Evolutionary conservation across 169 alveolate species (phyloP).

Genomic region (Eimeria acervulina): DNA sequence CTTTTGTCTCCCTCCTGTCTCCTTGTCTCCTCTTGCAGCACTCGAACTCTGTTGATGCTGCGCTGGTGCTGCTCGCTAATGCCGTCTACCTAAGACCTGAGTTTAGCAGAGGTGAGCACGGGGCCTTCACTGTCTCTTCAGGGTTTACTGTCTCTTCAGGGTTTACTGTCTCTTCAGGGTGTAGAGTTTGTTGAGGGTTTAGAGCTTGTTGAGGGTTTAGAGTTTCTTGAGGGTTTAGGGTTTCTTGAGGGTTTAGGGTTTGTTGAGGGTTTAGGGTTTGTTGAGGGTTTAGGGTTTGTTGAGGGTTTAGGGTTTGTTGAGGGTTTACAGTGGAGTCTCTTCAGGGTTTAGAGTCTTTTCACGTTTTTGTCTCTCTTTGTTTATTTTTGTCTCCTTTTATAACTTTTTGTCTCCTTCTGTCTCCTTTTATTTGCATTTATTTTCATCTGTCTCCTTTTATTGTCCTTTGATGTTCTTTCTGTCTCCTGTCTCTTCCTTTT

Average conservation of each 20-base stretch:
- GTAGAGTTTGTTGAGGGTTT: not conserved
- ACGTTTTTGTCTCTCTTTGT: not conserved
- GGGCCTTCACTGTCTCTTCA: not conserved
- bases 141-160: not conserved
- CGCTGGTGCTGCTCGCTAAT: constrained; percentile 26
- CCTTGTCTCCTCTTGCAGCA: not conserved
- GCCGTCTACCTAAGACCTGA: constrained; percentile 14
- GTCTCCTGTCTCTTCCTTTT: not conserved
- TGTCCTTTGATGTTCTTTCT: not conserved
- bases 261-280: not conserved
- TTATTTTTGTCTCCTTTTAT: no score
- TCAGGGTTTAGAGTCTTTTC: not conserved
- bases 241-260: not conserved
- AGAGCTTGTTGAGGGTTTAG: not conserved
- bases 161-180: not conserved
- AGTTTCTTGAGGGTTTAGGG: constrained; percentile 3
- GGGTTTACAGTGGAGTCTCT: constrained; percentile 2
- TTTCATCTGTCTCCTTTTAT: no score
- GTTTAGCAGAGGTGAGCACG: not conserved
- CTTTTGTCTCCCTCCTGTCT: not conserved
- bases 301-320: not conserved
- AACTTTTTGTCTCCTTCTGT: no score
- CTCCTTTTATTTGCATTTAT: no score
- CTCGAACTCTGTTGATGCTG: constrained; percentile 46
- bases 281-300: not conserved